A percentile compares a stretch with the other conserved stretches of the same genome.
Evolutionary conservation across 805 yeast genomes (phyloP).

Genomic region (Cyberlindnera americana): DNA sequence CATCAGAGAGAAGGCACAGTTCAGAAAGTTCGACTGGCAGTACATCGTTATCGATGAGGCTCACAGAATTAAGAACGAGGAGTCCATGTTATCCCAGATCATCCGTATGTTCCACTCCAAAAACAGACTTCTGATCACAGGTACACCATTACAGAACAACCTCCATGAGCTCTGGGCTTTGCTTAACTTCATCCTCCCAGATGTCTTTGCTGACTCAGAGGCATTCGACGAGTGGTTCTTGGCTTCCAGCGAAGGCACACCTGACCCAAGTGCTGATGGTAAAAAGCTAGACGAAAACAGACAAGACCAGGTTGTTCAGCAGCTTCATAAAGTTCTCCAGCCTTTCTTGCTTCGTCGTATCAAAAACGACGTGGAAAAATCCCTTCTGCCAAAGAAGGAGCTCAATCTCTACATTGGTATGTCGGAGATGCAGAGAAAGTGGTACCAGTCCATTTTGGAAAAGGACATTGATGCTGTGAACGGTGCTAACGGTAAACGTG

Average conservation of each 20-base stretch:
- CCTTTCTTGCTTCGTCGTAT: constrained; percentile 76
- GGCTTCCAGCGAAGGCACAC: constrained; percentile 27
- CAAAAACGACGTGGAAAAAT: constrained; percentile 77
- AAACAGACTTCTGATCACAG: constrained; percentile 70
- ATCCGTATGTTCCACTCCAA: constrained; percentile 68
- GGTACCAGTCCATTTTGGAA: constrained; percentile 75
- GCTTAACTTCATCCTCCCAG: constrained; percentile 72
- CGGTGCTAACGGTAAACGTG: constrained; percentile 74
- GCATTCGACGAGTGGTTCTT: constrained; percentile 75
- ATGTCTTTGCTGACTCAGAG: constrained; percentile 68
- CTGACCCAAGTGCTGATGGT: constrained; percentile 32
- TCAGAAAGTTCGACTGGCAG: constrained; percentile 69
- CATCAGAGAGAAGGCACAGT: constrained; percentile 65
- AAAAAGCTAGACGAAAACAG: constrained; percentile 32
- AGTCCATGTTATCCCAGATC: constrained; percentile 59
- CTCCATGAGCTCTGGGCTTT: constrained; percentile 81
- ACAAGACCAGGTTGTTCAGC: constrained; percentile 56
- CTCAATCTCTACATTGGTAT: constrained; percentile 68
- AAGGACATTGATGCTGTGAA: constrained; percentile 83
- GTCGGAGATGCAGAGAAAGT: constrained; percentile 73
- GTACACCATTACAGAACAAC: constrained; percentile 80
- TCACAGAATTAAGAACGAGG: constrained; percentile 74
- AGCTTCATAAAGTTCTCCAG: constrained; percentile 69
- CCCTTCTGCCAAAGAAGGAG: constrained; percentile 72
- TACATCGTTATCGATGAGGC: constrained; percentile 81